Evolutionary conservation across 129 eudicot species (phyloP).

Genomic region (Artemisia tridentata): DNA sequence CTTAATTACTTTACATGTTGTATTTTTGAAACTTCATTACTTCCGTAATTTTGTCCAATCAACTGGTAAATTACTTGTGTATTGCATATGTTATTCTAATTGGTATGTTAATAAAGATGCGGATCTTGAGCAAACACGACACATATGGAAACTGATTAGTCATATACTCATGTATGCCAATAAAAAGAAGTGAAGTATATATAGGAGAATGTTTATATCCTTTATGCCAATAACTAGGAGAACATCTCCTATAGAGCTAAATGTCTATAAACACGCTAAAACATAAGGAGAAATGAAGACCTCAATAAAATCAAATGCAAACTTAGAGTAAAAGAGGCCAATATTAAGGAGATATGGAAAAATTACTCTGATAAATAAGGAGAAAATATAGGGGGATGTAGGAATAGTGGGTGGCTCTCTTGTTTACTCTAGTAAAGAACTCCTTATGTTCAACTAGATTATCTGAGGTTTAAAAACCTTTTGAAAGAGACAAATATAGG

Average conservation of each 20-base stretch:
- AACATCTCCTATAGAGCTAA: background rate
- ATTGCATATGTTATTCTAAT: background rate
- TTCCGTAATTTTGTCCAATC: too few relatives aligned
- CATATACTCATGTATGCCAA: too few relatives aligned
- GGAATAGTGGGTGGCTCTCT: constrained; percentile 2
- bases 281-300: background rate
- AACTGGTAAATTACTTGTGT: background rate
- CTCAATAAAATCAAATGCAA: constrained; percentile 2
- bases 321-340: constrained; percentile 3
- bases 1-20: background rate
- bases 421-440: background rate
- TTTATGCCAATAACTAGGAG: background rate
- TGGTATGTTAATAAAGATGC: constrained; percentile 7
- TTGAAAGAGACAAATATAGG: background rate
- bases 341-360: constrained; percentile 2
- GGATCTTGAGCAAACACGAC: background rate
- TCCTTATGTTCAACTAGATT: constrained; percentile 1
- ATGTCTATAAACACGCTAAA: background rate
- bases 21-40: background rate
- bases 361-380: background rate
- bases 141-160: background rate
- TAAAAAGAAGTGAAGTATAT: too few relatives aligned
- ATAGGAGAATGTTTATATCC: too few relatives aligned
- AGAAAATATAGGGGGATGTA: background rate
- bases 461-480: background rate